Percentiles rank a stretch among this genome's conserved stretches.
phyloP scores from a whole-genome alignment of 176 grass and related monocot genomes.

The Avena sativa region DNA sequence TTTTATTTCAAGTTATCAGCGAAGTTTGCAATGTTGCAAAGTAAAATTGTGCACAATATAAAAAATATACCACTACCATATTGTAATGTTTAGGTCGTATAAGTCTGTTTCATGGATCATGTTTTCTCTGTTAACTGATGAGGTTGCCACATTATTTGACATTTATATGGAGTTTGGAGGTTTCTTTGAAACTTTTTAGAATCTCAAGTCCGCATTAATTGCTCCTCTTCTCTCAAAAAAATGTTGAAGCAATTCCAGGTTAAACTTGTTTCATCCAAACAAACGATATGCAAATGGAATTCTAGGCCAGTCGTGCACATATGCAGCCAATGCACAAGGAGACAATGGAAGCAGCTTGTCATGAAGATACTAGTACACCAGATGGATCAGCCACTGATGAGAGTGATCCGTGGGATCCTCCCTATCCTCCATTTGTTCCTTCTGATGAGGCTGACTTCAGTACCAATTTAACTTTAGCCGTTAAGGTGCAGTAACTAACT shows the following conservation, averaged over 20 bases:
- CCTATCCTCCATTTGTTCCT: conserved; percentile 11
- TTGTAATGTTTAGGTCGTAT: no score
- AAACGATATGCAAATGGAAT: neutral
- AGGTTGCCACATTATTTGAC: neutral
- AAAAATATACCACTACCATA: neutral
- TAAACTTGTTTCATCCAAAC: neutral
- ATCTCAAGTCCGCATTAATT: neutral
- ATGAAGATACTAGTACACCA: neutral
- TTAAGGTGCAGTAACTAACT: neutral
- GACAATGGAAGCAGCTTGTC: neutral
- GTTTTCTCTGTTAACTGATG: neutral
- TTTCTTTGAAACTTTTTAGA: neutral
- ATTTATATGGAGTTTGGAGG: neutral
- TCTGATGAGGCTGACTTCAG: neutral
- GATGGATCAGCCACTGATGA: neutral
- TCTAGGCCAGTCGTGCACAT: neutral
- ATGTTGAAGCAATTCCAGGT: neutral
- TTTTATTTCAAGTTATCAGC: no score
- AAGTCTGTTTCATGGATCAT: no score
- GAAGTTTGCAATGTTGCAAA: no score
- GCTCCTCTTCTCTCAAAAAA: neutral
- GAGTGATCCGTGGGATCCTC: neutral
- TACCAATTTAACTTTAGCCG: neutral
- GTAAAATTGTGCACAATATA: neutral
- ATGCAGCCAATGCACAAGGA: neutral